Evolutionary conservation across 78 protist species (phyloP).

Genomic region (Dictyostelium citrinum): DNA sequence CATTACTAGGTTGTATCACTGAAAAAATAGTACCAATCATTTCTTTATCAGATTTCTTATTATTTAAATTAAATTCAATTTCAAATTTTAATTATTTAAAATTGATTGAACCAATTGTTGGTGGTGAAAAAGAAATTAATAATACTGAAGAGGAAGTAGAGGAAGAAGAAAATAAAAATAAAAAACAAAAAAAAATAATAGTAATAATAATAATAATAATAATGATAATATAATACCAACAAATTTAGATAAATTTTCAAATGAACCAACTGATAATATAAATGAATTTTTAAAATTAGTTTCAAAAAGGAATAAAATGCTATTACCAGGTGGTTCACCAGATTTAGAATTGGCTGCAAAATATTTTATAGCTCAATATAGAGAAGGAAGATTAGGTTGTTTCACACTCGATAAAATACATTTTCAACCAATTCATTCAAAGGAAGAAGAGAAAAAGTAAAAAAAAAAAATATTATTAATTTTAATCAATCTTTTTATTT

Average conservation of each 20-base stretch:
- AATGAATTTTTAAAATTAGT: not conserved
- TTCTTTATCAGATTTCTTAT: conserved; percentile 23
- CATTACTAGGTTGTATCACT: conserved; percentile 26
- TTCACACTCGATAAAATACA: conserved; percentile 21
- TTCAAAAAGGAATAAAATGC: not conserved
- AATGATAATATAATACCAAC: not conserved
- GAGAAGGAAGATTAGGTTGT: conserved; percentile 49
- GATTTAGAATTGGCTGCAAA: conserved; percentile 33
- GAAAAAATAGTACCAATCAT: not conserved
- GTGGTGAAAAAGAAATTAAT: not conserved
- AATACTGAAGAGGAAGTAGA: not conserved
- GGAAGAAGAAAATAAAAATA: not conserved
- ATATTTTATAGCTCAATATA: conserved; percentile 4
- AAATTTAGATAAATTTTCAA: not conserved
- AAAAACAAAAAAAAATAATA: not conserved
- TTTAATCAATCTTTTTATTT: no score
- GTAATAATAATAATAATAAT: not conserved
- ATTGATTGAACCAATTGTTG: not conserved
- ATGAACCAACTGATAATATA: conserved; percentile 38
- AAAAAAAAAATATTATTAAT: no score
- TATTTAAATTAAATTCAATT: conserved; percentile 38
- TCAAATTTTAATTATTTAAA: conserved; percentile 3
- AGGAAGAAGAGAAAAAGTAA: not conserved
- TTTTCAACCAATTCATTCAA: not conserved
- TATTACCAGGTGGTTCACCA: not conserved